Conservation (phyloP, 208 protist genomes). For the Trypanosoma platydactyli region DNA sequence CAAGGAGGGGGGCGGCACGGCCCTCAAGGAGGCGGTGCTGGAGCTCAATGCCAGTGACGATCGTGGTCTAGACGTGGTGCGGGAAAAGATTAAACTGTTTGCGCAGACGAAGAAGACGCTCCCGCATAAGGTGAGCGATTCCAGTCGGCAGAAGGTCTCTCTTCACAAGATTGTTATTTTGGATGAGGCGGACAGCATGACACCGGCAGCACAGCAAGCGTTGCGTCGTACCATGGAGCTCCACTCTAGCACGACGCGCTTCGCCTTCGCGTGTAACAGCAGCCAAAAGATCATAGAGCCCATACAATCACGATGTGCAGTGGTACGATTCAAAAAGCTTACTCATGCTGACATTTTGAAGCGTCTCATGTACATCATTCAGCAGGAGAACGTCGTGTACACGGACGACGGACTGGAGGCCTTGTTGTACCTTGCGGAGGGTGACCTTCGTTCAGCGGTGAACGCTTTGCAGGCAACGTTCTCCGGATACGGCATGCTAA, state of each 20-base stretch:
- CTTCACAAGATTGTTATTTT: conserved; percentile 99
- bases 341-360: conserved; percentile 91
- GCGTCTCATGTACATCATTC: conserved; percentile 91
- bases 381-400: conserved; percentile 90
- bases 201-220: conserved; percentile 97
- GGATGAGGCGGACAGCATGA: conserved; percentile 99
- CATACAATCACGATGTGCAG: conserved; percentile 96
- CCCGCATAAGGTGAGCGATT: conserved; percentile 48
- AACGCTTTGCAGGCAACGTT: conserved; percentile 98
- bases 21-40: conserved; percentile 95
- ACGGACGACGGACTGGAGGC: conserved; percentile 97
- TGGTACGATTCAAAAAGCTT: conserved; percentile 87
- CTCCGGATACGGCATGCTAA: conserved; percentile 95
- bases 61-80: conserved; percentile 97
- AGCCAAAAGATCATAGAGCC: conserved; percentile 99
- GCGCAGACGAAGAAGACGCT: conserved; percentile 94
- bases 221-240: conserved; percentile 99
- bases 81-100: conserved; percentile 99
- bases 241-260: conserved; percentile 96
- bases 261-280: conserved; percentile 99
- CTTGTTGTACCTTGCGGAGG: conserved; percentile 97
- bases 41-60: conserved; percentile 99
- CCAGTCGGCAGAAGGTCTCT: conserved; percentile 35
- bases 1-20: conserved; percentile 26
- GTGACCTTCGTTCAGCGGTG: conserved; percentile 96